Percentiles rank a stretch among this genome's conserved stretches.
Evolutionary conservation across 164 flowering plant genomes (phyloP).

Genomic region (Kalanchoe fedtschenkoi): DNA sequence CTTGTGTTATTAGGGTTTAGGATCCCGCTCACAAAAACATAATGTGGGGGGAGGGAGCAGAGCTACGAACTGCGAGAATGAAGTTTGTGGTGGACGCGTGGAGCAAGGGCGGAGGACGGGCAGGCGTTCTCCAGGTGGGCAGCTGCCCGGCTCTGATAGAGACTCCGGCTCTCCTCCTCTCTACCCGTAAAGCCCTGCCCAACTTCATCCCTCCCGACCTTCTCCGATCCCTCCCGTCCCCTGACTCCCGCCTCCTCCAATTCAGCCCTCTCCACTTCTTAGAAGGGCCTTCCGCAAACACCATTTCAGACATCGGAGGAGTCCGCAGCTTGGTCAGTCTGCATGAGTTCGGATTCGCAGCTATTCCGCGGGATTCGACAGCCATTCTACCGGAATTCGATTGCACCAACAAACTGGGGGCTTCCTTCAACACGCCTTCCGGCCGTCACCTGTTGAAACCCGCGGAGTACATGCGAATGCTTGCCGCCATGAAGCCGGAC

Average conservation of each 20-base stretch:
- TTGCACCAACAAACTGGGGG: slow-evolving; percentile 51
- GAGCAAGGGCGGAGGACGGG: slow-evolving; percentile 51
- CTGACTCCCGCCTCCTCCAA: slow-evolving; percentile 72
- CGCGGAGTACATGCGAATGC: slow-evolving; percentile 55
- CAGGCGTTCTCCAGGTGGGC: slow-evolving; percentile 45
- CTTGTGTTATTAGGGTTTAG: too few species aligned
- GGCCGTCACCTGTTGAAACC: slow-evolving; percentile 77
- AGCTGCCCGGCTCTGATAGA: slow-evolving; percentile 40
- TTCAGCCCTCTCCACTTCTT: slow-evolving; percentile 74
- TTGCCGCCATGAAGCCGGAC: slow-evolving; percentile 60
- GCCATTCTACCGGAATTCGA: slow-evolving; percentile 49
- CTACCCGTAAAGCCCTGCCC: slow-evolving; percentile 81
- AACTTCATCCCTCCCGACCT: slow-evolving; percentile 66
- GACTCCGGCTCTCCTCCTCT: slow-evolving; percentile 73
- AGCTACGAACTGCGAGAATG: too few species aligned
- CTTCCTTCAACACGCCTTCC: slow-evolving; percentile 70
- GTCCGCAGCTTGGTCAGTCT: slow-evolving; percentile 55
- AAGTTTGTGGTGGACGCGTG: slow-evolving; percentile 56
- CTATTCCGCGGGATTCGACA: slow-evolving; percentile 66
- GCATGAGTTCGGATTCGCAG: slow-evolving; percentile 46
- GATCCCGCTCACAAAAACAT: too few species aligned
- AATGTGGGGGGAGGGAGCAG: too few species aligned
- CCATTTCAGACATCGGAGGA: slow-evolving; percentile 68
- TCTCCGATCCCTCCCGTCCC: slow-evolving; percentile 61
- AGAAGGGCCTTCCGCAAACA: slow-evolving; percentile 46